Base-by-base conservation (phyloP, 1,139 yeast species). In the Debaryomyces fabryi region DNA sequence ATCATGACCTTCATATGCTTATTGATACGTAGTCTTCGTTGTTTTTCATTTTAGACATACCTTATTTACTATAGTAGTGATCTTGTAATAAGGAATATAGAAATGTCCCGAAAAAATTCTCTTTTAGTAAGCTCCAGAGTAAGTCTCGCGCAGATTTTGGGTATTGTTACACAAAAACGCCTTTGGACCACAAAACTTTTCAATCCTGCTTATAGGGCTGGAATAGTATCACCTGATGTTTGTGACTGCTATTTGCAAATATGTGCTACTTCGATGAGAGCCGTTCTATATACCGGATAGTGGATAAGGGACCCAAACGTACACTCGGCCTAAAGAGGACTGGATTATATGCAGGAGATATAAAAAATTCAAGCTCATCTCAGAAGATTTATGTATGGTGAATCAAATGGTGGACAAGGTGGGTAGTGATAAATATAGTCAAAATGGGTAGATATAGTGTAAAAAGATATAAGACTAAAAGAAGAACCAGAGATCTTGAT, bases 401-500 rank as follows among this genome's bases (percentile, higher is more conserved):
- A 37, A 32, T 21, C 40, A 36, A 10, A 37, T 29, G 32, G 40
- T 32, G 12, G 27, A 40, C 20, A 29, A n/a, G 29, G 18, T 20
- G 16, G 15, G 13, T 13, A 39, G 23, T 18, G 49, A 20, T 21
- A 35, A 12, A 35, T 23, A 37, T 37, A 13, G 40, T 6, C 40
- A 68, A 50, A 42, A 90, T 90, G 97, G 96, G 96, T 49, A 83
- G 96, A 74, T 88, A 88, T 63, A 84, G 92, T 53, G 91, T 87
- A 21, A 86, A 74, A 52, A 65, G 79, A 57, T 87, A 86, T 63
- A 87, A 87, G 75, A 86, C 92, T 6, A 87, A 87, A 68, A 83
- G 95, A 77, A 82, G 90, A 78, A 83, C 88, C 2, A 83, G 91
- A 64, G 97, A 91, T 61, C 73, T 89, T 55, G 99, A 93, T 65